A percentile compares a stretch with the other conserved stretches of the same genome.
Evolutionary conservation across 2,329 filamentous ascomycete genomes (phyloP).

Genomic region (Graphilbum fragrans): DNA sequence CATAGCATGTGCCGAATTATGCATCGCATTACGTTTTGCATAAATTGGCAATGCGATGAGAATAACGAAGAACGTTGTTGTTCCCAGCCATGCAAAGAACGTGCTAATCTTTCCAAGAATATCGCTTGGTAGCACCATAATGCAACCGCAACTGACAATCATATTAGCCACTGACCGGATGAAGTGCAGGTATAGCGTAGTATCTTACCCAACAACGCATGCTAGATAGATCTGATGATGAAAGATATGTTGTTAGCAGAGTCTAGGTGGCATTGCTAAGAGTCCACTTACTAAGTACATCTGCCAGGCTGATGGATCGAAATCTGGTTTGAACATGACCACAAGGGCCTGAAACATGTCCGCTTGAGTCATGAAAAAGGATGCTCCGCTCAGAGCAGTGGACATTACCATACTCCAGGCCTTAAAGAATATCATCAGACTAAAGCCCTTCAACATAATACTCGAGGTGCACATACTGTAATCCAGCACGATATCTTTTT

Average conservation of each 20-base stretch:
- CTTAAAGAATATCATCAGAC: no score
- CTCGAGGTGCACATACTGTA: not conserved
- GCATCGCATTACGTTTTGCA: not conserved
- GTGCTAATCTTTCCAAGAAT: conserved; percentile 4
- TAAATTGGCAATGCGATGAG: conserved; percentile 3
- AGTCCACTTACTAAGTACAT: conserved; percentile 1
- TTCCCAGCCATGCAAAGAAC: conserved; percentile 3
- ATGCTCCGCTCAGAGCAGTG: conserved; percentile 2
- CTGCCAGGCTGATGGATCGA: conserved; percentile 1
- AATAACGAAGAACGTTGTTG: conserved; percentile 1
- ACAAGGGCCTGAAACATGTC: conserved; percentile 5
- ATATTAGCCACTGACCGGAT: not conserved
- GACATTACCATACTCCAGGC: conserved; percentile 6
- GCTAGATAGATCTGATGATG: conserved; percentile 4
- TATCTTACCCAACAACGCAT: not conserved
- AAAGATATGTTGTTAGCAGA: no score
- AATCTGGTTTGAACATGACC: conserved; percentile 3
- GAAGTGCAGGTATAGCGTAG: not conserved
- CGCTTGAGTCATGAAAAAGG: conserved; percentile 5
- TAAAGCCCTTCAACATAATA: no score
- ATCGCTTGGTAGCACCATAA: conserved; percentile 4
- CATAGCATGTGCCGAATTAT: conserved; percentile 3
- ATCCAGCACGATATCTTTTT: conserved; percentile 4
- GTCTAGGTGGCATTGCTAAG: no score
- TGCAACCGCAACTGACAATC: not conserved